Evolutionary conservation across 257 asterid genomes (phyloP).

Genomic region (Solanum pennellii): DNA sequence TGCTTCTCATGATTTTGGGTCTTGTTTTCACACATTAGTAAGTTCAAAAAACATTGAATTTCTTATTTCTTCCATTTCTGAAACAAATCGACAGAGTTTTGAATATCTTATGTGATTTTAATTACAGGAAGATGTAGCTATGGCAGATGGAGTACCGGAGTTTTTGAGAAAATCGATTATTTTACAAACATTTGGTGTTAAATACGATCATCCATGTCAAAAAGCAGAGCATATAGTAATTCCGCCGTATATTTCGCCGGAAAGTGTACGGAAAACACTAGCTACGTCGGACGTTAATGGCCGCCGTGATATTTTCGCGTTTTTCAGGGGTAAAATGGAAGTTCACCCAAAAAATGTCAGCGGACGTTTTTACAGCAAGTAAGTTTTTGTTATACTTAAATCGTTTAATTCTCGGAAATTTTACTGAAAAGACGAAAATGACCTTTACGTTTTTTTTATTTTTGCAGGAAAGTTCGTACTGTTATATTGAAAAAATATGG

Average conservation of each 20-base stretch:
- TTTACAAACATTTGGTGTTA: constrained; percentile 86
- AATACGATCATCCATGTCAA: constrained; percentile 70
- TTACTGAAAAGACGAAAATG: background rate
- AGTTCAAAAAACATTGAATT: background rate
- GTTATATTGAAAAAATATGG: constrained; percentile 49
- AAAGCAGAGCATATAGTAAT: constrained; percentile 65
- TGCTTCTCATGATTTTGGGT: constrained; percentile 92
- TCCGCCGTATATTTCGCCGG: constrained; percentile 80
- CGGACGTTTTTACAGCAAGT: constrained; percentile 85
- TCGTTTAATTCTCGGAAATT: background rate
- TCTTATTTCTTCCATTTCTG: too few species aligned
- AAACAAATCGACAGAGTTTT: background rate
- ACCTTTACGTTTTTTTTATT: background rate
- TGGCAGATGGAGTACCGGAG: constrained; percentile 66
- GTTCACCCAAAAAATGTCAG: constrained; percentile 79
- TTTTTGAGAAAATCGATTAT: constrained; percentile 51
- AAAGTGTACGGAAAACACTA: constrained; percentile 38
- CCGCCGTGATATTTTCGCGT: constrained; percentile 60
- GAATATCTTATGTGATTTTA: background rate
- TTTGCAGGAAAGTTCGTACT: constrained; percentile 55
- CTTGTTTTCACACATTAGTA: constrained; percentile 95
- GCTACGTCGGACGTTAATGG: constrained; percentile 25
- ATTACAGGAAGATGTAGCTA: constrained; percentile 70
- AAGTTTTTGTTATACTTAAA: background rate
- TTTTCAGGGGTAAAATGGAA: constrained; percentile 92